Evolutionary conservation across 2,329 filamentous ascomycete species (phyloP), one percentile per base, ranked within the genome.

Genomic region (Trichoderma harzianum): DNA sequence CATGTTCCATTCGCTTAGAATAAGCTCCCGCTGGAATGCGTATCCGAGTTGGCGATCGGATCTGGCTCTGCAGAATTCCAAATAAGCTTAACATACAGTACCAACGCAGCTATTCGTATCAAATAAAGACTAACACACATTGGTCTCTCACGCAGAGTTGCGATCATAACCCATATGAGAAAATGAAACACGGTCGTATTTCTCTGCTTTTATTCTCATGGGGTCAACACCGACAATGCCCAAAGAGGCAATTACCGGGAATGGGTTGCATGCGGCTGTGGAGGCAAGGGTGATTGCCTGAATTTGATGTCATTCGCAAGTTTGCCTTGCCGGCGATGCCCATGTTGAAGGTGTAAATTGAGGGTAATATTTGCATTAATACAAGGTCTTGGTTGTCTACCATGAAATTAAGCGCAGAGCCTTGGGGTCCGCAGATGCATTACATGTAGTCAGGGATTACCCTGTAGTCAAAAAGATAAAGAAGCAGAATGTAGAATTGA

Each of bases 81-180:
- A 11, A 21, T 43, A 43, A 43, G 39, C 39, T 43, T 21, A 51
- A 21, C n/a, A 21, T 21, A 3, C 0, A 6, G 1, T 18, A 51
- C n/a, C 3, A n/a, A 43, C 3, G 7, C 39, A 10, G 39, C 7
- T 5, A 30, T 30, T 30, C 28, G 18, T 43, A n/a, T 43, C 16
- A 43, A n/a, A 10, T 3, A n/a, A n/a, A 43, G 7, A 8, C 0
- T 18, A 4, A 18, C 7, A 18, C 16, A 8, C 16, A 4, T 18
- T 0, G 4, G 0, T 18, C 36, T 39, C 16, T 18, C 36, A 6
- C 36, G 2, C 16, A 18, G 16, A 39, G 36, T 1, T 39, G 36
- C 4, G 1, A 4, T 39, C 0, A 43, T 3, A 16, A 18, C 3
- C 5, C 7, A n/a, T 43, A 0, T 2, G 2, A 43, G 6, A 3